Evolutionary conservation across 805 yeast species (phyloP).

Genomic region (Sungouiella thailandica): DNA sequence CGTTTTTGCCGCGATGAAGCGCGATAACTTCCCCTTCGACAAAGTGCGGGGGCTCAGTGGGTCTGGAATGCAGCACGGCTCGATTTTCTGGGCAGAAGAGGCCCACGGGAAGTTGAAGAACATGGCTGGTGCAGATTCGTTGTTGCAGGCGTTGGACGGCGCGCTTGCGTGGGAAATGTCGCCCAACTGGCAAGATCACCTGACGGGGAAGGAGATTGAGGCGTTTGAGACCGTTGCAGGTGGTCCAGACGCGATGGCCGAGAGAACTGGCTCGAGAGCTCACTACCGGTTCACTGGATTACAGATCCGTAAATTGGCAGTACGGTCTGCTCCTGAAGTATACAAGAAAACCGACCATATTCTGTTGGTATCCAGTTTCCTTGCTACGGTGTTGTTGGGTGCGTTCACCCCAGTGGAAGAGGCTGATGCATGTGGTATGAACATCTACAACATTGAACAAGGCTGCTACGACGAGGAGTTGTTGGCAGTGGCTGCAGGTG

Average conservation of each 20-base stretch:
- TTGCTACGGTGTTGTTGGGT: conserved; percentile 69
- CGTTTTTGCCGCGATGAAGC: conserved; percentile 48
- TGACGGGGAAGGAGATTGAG: conserved; percentile 65
- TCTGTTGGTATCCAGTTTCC: conserved; percentile 72
- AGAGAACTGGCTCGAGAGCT: conserved; percentile 77
- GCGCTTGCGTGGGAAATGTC: conserved; percentile 63
- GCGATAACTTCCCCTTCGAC: conserved; percentile 50
- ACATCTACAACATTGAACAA: conserved; percentile 66
- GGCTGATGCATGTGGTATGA: conserved; percentile 93
- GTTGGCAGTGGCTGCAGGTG: conserved; percentile 50
- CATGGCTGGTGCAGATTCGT: conserved; percentile 27
- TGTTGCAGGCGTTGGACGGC: conserved; percentile 42
- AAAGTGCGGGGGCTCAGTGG: conserved; percentile 69
- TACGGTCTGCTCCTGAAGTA: conserved; percentile 43
- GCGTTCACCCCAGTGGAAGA: conserved; percentile 62
- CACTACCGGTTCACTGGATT: conserved; percentile 89
- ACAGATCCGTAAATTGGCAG: conserved; percentile 74
- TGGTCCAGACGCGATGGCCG: conserved; percentile 55
- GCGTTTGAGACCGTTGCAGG: conserved; percentile 59
- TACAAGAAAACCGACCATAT: conserved; percentile 59
- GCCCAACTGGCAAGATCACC: conserved; percentile 95
- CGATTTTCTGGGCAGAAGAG: conserved; percentile 67
- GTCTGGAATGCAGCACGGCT: conserved; percentile 91
- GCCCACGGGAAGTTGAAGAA: conserved; percentile 39
- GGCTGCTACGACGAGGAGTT: conserved; percentile 53